phyloP scores from a whole-genome alignment of 2,329 filamentous ascomycete genomes.

The Colletotrichum tabaci region DNA sequence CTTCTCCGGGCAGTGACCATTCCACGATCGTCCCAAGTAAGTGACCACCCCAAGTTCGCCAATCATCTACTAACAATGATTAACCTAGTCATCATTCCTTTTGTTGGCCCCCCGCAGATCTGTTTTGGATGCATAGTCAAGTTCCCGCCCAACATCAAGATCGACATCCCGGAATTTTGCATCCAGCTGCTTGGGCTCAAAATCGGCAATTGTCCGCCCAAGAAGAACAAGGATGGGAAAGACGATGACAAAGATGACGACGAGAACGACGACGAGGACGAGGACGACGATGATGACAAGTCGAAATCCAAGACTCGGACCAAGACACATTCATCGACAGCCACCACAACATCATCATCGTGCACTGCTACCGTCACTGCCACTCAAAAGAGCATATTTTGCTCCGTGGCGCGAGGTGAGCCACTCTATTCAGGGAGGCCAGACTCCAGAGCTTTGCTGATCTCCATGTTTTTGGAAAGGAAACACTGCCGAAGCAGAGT shows the following conservation, averaged over 20 bases:
- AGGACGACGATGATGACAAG: background rate
- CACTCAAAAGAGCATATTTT: constrained; percentile 1
- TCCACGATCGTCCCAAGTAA: constrained; percentile 32
- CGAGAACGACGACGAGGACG: background rate
- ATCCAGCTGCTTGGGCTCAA: constrained; percentile 20
- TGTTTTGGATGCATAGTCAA: constrained; percentile 16
- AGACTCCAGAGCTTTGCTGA: background rate
- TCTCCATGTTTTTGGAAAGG: background rate
- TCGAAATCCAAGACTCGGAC: background rate
- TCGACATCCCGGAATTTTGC: constrained; percentile 24
- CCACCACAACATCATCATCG: background rate
- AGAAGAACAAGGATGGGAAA: background rate
- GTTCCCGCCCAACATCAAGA: constrained; percentile 20
- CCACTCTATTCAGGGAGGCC: rapidly evolving
- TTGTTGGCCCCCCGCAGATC: constrained; percentile 8
- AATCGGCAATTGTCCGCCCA: constrained; percentile 24
- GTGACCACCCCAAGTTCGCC: too few species aligned
- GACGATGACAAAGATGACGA: background rate
- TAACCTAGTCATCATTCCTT: constrained; percentile 16
- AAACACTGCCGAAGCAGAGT: background rate
- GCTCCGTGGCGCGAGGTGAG: background rate
- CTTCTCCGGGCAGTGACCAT: constrained; percentile 9
- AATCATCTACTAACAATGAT: background rate
- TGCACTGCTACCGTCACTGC: background rate
- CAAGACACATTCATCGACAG: background rate